Conservation (phyloP, 2,329 filamentous ascomycete genomes). For the Cladosporium sp. region DNA sequence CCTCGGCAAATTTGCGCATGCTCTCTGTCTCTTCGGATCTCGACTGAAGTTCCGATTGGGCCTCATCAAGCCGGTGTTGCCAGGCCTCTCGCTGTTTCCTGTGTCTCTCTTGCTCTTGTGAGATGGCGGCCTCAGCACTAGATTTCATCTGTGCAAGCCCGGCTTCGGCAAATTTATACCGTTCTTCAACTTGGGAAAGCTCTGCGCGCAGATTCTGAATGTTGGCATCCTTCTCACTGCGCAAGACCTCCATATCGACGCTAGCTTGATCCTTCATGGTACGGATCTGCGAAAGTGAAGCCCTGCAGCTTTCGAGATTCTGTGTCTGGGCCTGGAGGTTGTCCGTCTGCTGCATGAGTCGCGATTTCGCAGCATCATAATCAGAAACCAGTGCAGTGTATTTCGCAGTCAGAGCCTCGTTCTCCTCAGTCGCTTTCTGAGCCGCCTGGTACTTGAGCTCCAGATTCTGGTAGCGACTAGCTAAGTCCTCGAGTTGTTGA, state of each 20-base stretch:
- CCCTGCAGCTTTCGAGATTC: background rate
- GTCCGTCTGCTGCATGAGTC: background rate
- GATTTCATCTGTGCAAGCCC: background rate
- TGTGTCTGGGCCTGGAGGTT: background rate
- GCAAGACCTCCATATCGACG: background rate
- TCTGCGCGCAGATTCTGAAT: background rate
- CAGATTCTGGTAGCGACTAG: background rate
- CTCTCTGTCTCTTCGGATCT: background rate
- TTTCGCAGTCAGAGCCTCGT: background rate
- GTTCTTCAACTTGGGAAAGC: slow-evolving; percentile 3
- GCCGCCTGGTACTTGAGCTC: background rate
- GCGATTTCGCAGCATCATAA: background rate
- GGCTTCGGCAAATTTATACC: background rate
- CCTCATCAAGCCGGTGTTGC: background rate
- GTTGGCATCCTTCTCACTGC: background rate
- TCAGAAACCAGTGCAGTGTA: background rate
- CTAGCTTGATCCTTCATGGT: background rate
- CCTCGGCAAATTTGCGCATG: background rate
- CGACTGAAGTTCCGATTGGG: slow-evolving; percentile 1
- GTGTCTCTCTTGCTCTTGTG: slow-evolving; percentile 2
- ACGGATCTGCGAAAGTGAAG: background rate
- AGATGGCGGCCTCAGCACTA: background rate
- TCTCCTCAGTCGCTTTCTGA: background rate
- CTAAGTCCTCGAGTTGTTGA: background rate
- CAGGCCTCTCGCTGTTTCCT: background rate